A percentile compares a stretch with the other conserved stretches of the same genome.
Evolutionary conservation across 2,329 filamentous ascomycete species (phyloP).

Genomic region (Cladobotryum protrusum): DNA sequence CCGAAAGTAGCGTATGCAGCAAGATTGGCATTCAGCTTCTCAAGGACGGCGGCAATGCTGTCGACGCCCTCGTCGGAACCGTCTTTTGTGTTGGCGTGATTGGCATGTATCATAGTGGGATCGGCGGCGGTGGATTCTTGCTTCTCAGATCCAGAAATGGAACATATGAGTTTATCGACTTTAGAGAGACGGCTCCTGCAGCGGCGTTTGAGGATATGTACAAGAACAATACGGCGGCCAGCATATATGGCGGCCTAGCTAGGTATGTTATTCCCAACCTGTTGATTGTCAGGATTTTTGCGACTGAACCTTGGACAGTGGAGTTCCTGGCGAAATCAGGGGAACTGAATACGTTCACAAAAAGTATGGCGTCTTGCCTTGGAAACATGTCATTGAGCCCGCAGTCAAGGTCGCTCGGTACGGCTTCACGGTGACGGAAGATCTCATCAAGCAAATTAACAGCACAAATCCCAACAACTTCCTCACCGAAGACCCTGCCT

Average conservation of each 20-base stretch:
- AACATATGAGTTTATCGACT: constrained; percentile 74
- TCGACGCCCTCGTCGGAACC: constrained; percentile 59
- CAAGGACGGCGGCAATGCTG: constrained; percentile 57
- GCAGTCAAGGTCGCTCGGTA: constrained; percentile 65
- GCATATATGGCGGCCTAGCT: constrained; percentile 64
- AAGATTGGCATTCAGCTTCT: constrained; percentile 52
- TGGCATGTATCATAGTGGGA: constrained; percentile 61
- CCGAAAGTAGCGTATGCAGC: constrained; percentile 54
- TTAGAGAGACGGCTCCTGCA: constrained; percentile 75
- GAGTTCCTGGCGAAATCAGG: constrained; percentile 63
- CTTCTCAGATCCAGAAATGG: constrained; percentile 60
- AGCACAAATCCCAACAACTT: constrained; percentile 49
- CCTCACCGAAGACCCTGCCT: constrained; percentile 62
- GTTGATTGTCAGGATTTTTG: constrained; percentile 16
- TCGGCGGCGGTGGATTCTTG: constrained; percentile 77
- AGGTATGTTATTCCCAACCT: constrained; percentile 44
- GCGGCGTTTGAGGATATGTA: constrained; percentile 79
- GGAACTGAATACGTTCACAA: constrained; percentile 70
- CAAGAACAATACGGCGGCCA: constrained; percentile 57
- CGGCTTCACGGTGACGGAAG: constrained; percentile 65
- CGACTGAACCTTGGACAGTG: constrained; percentile 31
- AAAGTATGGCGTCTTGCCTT: constrained; percentile 57
- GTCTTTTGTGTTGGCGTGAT: constrained; percentile 58
- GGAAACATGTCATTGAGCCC: constrained; percentile 62
- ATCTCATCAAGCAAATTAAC: constrained; percentile 65